phyloP scores from a whole-genome alignment of 257 asterid genomes.

The Nicotiana benthamiana region DNA sequence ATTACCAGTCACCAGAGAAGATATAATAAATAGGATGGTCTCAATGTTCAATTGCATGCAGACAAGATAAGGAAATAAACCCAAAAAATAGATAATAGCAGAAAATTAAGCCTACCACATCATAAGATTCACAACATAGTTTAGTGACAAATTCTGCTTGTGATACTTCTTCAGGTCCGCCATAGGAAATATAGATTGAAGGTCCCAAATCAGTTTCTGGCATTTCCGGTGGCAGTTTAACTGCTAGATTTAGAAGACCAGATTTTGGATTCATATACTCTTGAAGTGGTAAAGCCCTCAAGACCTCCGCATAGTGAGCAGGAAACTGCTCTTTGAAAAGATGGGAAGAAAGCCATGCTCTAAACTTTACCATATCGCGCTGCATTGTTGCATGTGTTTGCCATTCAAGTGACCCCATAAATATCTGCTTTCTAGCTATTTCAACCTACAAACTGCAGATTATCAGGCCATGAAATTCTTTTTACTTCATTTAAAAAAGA shows the following conservation, averaged over 20 bases:
- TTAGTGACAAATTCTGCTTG: constrained; percentile 65
- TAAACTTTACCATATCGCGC: constrained; percentile 54
- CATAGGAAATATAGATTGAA: constrained; percentile 63
- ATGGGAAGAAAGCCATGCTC: constrained; percentile 75
- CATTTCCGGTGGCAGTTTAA: constrained; percentile 58
- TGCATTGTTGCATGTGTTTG: constrained; percentile 54
- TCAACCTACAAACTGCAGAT: constrained; percentile 57
- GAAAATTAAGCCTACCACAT: constrained; percentile 44
- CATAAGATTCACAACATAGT: constrained; percentile 72
- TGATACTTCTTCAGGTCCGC: constrained; percentile 63
- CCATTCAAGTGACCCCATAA: constrained; percentile 78
- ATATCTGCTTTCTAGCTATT: constrained; percentile 53
- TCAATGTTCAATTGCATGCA: neutral
- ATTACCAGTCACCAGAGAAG: neutral
- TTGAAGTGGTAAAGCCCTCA: constrained; percentile 70
- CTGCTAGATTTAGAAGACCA: constrained; percentile 75
- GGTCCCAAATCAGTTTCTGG: constrained; percentile 76
- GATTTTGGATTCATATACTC: constrained; percentile 72
- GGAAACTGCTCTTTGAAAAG: constrained; percentile 79
- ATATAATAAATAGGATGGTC: neutral
- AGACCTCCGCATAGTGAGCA: constrained; percentile 57
- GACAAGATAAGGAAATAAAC: neutral
- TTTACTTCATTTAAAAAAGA: neutral
- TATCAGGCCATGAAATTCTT: neutral
- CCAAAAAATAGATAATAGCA: constrained; percentile 4